Percentiles rank a stretch among this genome's conserved stretches.
These are phyloP conservation scores for Sporothrix mexicana DNA, from an alignment of 2,329 filamentous ascomycete genomes.

Conservation along the genomic window DNA sequence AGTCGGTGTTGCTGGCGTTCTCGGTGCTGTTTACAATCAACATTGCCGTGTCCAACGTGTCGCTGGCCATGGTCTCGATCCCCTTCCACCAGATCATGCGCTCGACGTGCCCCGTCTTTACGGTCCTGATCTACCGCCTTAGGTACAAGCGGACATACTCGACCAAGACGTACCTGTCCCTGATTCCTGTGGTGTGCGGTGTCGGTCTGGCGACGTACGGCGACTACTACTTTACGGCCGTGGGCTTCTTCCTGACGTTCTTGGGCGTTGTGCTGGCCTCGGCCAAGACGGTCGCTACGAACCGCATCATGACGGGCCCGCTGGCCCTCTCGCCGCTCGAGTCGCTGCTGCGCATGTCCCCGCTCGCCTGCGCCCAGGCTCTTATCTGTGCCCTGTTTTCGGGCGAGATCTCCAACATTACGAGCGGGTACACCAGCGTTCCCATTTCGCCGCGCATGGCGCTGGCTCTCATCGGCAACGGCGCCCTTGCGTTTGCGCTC, in stretches of 20 bases:
- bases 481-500: slow-evolving; percentile 59
- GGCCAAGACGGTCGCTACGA: slow-evolving; percentile 67
- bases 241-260: slow-evolving; percentile 61
- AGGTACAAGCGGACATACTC: slow-evolving; percentile 62
- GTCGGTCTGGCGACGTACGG: slow-evolving; percentile 65
- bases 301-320: slow-evolving; percentile 67
- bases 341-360: slow-evolving; percentile 66
- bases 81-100: slow-evolving; percentile 70
- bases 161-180: slow-evolving; percentile 62
- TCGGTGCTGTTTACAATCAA: slow-evolving; percentile 47
- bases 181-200: slow-evolving; percentile 65
- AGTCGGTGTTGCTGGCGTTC: slow-evolving; percentile 62
- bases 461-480: slow-evolving; percentile 56
- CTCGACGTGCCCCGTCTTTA: slow-evolving; percentile 66
- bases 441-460: slow-evolving; percentile 39
- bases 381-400: slow-evolving; percentile 57
- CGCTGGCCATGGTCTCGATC: slow-evolving; percentile 52
- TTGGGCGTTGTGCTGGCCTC: slow-evolving; percentile 61
- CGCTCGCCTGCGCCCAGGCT: slow-evolving; percentile 62
- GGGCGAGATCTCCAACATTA: slow-evolving; percentile 54
- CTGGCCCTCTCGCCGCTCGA: slow-evolving; percentile 64
- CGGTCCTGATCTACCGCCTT: slow-evolving; percentile 64
- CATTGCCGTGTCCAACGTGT: slow-evolving; percentile 40
- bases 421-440: slow-evolving; percentile 20
- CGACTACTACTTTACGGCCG: slow-evolving; percentile 66